Conservation (phyloP, 352 stramenopile genomes). For the Lagenidium giganteum region DNA sequence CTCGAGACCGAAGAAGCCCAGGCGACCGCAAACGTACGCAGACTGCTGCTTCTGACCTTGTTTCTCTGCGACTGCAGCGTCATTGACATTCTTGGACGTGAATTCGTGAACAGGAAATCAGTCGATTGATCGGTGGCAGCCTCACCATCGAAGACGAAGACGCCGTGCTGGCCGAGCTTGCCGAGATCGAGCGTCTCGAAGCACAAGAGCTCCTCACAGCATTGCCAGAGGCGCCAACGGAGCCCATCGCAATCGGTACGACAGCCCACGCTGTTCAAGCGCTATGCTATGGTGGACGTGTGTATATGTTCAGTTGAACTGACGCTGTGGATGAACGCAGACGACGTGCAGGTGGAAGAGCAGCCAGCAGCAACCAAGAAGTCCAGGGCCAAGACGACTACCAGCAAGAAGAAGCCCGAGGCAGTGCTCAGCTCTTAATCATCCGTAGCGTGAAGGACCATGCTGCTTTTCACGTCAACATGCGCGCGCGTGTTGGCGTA, state of each 20-base stretch:
- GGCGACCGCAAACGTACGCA: conserved; percentile 61
- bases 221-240: conserved; percentile 57
- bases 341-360: too few species aligned
- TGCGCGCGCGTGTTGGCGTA: too few species aligned
- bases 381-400: conserved; percentile 1
- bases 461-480: too few species aligned
- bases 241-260: conserved; percentile 36
- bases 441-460: conserved; percentile 1
- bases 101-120: conserved; percentile 68
- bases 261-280: too few species aligned
- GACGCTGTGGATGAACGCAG: too few species aligned
- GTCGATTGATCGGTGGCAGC: conserved; percentile 65
- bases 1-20: conserved; percentile 84
- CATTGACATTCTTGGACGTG: background rate
- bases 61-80: background rate
- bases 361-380: background rate
- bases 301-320: too few species aligned
- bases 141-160: conserved; percentile 84
- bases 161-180: conserved; percentile 76
- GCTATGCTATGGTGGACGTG: too few species aligned
- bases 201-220: conserved; percentile 38
- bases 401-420: background rate
- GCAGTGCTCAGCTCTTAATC: too few species aligned
- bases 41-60: background rate
- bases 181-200: conserved; percentile 78